Base-by-base conservation (phyloP, 345 rosid species). In the Eucalyptus urophylla region DNA sequence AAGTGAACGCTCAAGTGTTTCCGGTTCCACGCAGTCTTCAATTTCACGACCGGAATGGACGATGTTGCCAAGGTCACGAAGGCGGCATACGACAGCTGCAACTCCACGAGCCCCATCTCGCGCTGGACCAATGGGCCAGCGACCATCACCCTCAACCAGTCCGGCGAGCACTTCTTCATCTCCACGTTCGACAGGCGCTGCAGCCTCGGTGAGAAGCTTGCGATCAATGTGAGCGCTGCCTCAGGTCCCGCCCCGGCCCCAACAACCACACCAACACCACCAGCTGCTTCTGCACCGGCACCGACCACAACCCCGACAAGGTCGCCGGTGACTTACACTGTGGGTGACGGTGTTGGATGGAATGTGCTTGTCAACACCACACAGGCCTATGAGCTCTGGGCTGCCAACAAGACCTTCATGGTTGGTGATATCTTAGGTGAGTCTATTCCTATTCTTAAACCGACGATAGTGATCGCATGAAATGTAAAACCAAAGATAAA, bases 31-130 rank as follows among this genome's bases (percentile, higher is more conserved):
- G 80, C 91, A 94, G 97, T 89, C 50, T 95, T 94, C 49, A 93
- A 92, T 88, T 95, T 91, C 58, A 45, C 80, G 7, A 65, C 3
- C 15, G 95, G 94, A 88, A 50, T 45, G 3, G 95, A 95, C 87
- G 87, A 94, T 37, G 97, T 94, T 45, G 92, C 93, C 45, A 86
- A 90, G 88, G 95, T 95, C 49, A 86, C 90, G 16, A 89, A 80
- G 49, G 89, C 90, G 22, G 92, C 92, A 29, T 93, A 88, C 56
- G 90, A 90, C n/a, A 56, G 91, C 54, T 95, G 97, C 90, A 93
- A 89, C 88, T 58, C 86, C 15, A 56, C 87, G 1, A 93, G 58
- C 47, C 86, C 96, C 69, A 56, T 92, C 69, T 85, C 87, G 7
- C 89, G 14, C 92, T 92, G 12, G 90, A 89, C 80, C 8, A 37